Percentiles rank a stretch among this genome's conserved stretches.
These are phyloP conservation scores for Mallotus repandus DNA, from an alignment of 441 rosid species.

Conservation along the genomic window DNA sequence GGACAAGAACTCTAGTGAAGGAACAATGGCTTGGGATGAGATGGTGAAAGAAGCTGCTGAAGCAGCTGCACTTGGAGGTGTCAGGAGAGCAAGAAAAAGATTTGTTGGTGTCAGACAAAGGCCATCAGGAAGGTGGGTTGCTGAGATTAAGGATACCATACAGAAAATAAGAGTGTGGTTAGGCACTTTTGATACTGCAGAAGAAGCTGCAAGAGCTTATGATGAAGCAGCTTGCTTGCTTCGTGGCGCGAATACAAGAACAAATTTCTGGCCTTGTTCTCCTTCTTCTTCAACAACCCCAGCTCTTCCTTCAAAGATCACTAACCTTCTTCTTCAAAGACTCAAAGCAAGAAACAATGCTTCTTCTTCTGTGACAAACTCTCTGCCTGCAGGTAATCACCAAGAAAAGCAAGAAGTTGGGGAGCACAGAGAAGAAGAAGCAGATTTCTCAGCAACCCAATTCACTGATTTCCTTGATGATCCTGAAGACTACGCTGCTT, in stretches of 20 bases:
- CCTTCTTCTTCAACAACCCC: slow-evolving; percentile 45
- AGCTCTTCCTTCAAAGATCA: slow-evolving; percentile 61
- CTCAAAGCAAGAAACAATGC: slow-evolving; percentile 50
- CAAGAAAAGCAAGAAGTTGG: slow-evolving; percentile 27
- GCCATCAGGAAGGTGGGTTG: slow-evolving; percentile 98
- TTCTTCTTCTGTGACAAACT: not conserved
- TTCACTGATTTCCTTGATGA: slow-evolving; percentile 46
- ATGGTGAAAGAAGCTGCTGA: slow-evolving; percentile 56
- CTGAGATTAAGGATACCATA: slow-evolving; percentile 83
- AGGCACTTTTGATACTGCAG: slow-evolving; percentile 81
- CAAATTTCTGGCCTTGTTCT: slow-evolving; percentile 67
- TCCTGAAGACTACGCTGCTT: slow-evolving; percentile 31
- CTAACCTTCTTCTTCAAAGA: slow-evolving; percentile 62
- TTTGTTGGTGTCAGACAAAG: slow-evolving; percentile 81
- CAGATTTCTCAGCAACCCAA: slow-evolving; percentile 31
- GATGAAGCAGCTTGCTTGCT: slow-evolving; percentile 77
- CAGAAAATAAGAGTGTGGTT: slow-evolving; percentile 78
- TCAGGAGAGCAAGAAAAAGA: slow-evolving; percentile 50
- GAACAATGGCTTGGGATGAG: slow-evolving; percentile 50
- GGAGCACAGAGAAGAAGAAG: slow-evolving; percentile 20
- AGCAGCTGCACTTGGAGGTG: slow-evolving; percentile 41
- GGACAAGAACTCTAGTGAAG: slow-evolving; percentile 24
- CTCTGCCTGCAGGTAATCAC: slow-evolving; percentile 16
- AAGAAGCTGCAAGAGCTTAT: slow-evolving; percentile 86
- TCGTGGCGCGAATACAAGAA: slow-evolving; percentile 61